These are phyloP conservation scores for Salvia sclarea DNA, from an alignment of 305 asterid genomes.

Conservation along the genomic window DNA sequence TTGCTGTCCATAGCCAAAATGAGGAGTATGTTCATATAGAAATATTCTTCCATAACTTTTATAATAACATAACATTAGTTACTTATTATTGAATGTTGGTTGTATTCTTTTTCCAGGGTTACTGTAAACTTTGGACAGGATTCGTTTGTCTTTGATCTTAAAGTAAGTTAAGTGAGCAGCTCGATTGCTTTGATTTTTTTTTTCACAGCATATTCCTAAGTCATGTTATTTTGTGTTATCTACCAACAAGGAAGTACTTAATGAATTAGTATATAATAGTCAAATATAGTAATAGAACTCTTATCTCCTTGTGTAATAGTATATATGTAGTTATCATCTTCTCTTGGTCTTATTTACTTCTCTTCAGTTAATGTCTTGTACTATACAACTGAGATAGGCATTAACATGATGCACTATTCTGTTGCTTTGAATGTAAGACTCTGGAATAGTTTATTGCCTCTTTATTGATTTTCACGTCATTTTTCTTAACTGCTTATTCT, in stretches of 20 bases:
- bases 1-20: conserved; percentile 92
- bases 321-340: background rate
- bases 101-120: conserved; percentile 63
- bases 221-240: conserved; percentile 13
- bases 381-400: background rate
- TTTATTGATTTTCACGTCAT: conserved; percentile 6
- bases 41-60: conserved; percentile 22
- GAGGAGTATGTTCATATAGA: conserved; percentile 73
- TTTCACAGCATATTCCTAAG: conserved; percentile 16
- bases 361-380: conserved; percentile 17
- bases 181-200: conserved; percentile 7
- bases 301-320: background rate
- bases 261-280: conserved; percentile 1
- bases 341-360: conserved; percentile 16
- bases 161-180: conserved; percentile 48
- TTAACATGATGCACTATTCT: conserved; percentile 8
- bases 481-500: background rate
- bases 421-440: conserved; percentile 4
- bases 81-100: conserved; percentile 34
- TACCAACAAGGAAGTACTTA: background rate
- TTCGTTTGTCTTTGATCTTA: conserved; percentile 73
- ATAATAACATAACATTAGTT: conserved; percentile 18
- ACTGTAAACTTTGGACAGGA: conserved; percentile 83
- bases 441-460: background rate
- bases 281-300: conserved; percentile 19